Evolutionary conservation across 805 yeast genomes (phyloP).

Genomic region (Helenozyma rhizophorensis): DNA sequence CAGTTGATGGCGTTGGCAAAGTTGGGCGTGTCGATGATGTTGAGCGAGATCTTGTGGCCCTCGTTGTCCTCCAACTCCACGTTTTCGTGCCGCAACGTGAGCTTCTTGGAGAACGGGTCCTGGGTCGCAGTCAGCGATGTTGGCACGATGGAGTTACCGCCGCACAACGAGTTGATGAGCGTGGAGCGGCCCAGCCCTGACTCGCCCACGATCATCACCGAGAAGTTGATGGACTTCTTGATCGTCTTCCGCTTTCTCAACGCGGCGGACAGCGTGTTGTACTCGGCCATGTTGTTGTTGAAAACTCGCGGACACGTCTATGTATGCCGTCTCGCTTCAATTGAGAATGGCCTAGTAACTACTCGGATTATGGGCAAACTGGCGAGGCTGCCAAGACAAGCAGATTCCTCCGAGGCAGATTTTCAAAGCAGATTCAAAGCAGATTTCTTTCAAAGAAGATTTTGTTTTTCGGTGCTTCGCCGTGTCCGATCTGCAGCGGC

Average conservation of each 20-base stretch:
- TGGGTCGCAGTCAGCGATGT: constrained; percentile 60
- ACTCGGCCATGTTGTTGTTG: constrained; percentile 12
- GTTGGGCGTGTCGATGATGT: constrained; percentile 79
- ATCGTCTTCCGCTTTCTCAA: constrained; percentile 67
- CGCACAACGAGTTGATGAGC: constrained; percentile 85
- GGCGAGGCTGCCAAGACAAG: too few species aligned
- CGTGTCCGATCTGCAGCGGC: too few species aligned
- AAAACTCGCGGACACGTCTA: too few species aligned
- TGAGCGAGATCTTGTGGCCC: constrained; percentile 74
- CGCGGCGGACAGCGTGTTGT: constrained; percentile 34
- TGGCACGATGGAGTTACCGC: constrained; percentile 73
- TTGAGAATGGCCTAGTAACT: too few species aligned
- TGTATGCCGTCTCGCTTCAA: too few species aligned
- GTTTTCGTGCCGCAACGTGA: constrained; percentile 68
- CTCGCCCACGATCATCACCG: constrained; percentile 82
- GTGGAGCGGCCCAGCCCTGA: constrained; percentile 91
- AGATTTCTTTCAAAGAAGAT: too few species aligned
- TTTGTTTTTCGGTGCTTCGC: too few species aligned
- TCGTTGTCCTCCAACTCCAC: constrained; percentile 86
- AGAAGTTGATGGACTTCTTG: constrained; percentile 81
- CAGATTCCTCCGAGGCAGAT: too few species aligned
- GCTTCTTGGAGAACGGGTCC: constrained; percentile 43
- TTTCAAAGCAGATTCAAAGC: too few species aligned
- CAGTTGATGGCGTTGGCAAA: constrained; percentile 75
- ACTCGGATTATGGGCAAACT: too few species aligned